Conservation (phyloP, 2,329 filamentous ascomycete genomes). For the Cladosporium halotolerans region DNA sequence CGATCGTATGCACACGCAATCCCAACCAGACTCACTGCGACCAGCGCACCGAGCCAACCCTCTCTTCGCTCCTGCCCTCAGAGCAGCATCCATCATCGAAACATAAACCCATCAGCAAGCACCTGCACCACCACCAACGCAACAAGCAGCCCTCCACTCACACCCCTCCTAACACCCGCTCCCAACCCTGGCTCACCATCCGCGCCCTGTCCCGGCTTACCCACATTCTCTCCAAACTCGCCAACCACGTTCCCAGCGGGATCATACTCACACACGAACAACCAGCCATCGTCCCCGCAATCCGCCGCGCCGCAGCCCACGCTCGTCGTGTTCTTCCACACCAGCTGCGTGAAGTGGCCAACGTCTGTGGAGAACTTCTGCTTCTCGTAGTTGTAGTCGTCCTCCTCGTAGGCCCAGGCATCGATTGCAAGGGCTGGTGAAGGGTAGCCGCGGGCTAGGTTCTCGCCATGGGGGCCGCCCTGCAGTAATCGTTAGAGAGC, state of each 20-base stretch:
- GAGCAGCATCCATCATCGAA: too few species aligned
- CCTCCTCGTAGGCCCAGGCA: conserved; percentile 28
- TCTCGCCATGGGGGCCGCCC: conserved; percentile 29
- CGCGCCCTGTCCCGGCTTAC: conserved; percentile 19
- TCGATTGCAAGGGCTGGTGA: conserved; percentile 22
- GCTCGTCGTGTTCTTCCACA: conserved; percentile 27
- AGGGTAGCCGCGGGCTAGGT: conserved; percentile 25
- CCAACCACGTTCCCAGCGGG: conserved; percentile 34
- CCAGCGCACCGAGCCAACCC: too few species aligned
- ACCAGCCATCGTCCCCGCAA: conserved; percentile 24
- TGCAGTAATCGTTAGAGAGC: conserved; percentile 10
- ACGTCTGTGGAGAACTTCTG: conserved; percentile 22
- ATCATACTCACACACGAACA: conserved; percentile 34
- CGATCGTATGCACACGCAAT: too few species aligned
- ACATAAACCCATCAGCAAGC: not conserved
- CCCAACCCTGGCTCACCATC: conserved; percentile 20
- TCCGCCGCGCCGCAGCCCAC: conserved; percentile 25
- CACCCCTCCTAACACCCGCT: not conserved
- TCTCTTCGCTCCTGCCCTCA: too few species aligned
- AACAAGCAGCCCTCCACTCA: not conserved
- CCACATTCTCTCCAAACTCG: conserved; percentile 31
- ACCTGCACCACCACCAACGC: conserved; percentile 6
- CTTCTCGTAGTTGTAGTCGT: conserved; percentile 23
- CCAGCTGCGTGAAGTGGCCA: conserved; percentile 31
- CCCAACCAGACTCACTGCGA: too few species aligned